phyloP scores from a whole-genome alignment of 768 basidiomycete genomes.

The Kwoniella botswanensis region DNA sequence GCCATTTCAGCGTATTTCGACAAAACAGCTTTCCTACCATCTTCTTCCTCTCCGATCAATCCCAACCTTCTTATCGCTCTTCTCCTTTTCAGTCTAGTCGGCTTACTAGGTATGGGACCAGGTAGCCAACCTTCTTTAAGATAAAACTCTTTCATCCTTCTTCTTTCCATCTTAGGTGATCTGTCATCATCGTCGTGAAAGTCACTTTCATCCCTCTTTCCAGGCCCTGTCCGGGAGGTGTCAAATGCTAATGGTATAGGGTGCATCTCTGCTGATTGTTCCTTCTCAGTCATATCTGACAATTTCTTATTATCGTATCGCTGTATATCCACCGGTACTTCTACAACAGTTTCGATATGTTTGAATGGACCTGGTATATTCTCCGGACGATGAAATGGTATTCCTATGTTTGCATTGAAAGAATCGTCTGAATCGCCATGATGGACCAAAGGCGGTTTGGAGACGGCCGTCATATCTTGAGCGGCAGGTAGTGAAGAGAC shows the following conservation, averaged over 20 bases:
- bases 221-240: conserved; percentile 13
- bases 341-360: not conserved
- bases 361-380: conserved; percentile 8
- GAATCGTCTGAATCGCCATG: conserved; percentile 29
- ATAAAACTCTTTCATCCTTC: conserved; percentile 32
- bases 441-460: conserved; percentile 20
- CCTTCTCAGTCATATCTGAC: not conserved
- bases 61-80: conserved; percentile 39
- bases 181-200: conserved; percentile 23
- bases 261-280: not conserved
- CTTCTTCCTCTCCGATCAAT: conserved; percentile 26
- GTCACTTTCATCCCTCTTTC: not conserved
- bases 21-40: conserved; percentile 33
- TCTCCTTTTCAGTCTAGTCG: conserved; percentile 19
- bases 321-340: not conserved
- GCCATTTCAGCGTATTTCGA: conserved; percentile 49
- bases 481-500: not conserved
- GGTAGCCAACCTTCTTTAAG: conserved; percentile 46
- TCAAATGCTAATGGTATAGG: conserved; percentile 13
- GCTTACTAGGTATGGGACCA: conserved; percentile 31
- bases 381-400: not conserved
- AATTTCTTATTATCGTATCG: not conserved
- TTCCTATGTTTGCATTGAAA: not conserved
- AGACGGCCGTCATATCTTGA: not conserved
- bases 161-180: conserved; percentile 25